phyloP scores from a whole-genome alignment of 768 basidiomycete species.

The Hypsizygus marmoreus region DNA sequence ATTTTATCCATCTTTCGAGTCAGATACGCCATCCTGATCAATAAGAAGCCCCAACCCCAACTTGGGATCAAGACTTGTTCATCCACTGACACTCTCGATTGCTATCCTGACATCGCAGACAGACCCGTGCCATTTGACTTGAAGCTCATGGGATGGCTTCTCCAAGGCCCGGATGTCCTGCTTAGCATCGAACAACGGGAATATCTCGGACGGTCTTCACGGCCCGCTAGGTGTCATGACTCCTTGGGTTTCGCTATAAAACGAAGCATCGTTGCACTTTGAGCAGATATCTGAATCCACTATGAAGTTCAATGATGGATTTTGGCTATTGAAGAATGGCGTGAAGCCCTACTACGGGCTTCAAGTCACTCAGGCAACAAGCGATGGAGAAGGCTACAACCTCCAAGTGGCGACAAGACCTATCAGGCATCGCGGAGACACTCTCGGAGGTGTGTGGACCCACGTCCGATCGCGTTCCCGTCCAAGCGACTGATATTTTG shows the following conservation, averaged over 20 bases:
- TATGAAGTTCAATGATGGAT: conserved; percentile 78
- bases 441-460: conserved; percentile 48
- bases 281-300: conserved; percentile 32
- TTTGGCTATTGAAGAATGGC: conserved; percentile 67
- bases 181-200: conserved; percentile 1
- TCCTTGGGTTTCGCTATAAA: conserved; percentile 5
- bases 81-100: neutral
- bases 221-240: conserved; percentile 17
- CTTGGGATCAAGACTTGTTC: neutral
- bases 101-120: too few species aligned
- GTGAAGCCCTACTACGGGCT: conserved; percentile 63
- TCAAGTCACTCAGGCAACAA: conserved; percentile 54
- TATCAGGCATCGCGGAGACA: conserved; percentile 65
- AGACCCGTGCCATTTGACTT: too few species aligned
- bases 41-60: conserved; percentile 4
- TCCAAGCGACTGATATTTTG: too few species aligned
- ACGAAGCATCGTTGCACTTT: neutral
- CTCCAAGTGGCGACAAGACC: conserved; percentile 63
- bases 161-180: neutral
- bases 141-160: too few species aligned
- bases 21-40: too few species aligned
- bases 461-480: too few species aligned
- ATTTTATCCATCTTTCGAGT: too few species aligned
- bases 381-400: conserved; percentile 49
- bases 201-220: conserved; percentile 21